A percentile compares a stretch with the other conserved stretches of the same genome.
Evolutionary conservation across 768 basidiomycete genomes (phyloP).

Genomic region (Leccinum arenicola): DNA sequence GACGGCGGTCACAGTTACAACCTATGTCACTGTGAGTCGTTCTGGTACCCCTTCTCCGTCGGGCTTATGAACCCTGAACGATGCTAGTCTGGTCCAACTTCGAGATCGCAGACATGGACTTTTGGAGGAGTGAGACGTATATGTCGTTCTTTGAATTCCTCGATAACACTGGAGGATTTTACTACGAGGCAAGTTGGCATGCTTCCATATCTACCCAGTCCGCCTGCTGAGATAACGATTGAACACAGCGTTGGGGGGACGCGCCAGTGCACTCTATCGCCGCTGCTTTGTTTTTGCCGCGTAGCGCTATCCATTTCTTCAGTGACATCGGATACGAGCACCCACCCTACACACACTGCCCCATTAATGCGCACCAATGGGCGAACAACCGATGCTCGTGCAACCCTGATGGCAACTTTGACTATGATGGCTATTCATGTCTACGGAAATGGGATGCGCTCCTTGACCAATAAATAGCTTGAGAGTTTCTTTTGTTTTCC

Average conservation of each 20-base stretch:
- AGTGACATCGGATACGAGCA: conserved; percentile 67
- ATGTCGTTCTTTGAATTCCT: conserved; percentile 81
- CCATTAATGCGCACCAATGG: conserved; percentile 20
- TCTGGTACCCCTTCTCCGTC: not conserved
- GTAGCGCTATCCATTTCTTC: conserved; percentile 93
- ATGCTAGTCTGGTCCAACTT: conserved; percentile 87
- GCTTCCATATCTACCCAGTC: not conserved
- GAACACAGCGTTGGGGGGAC: conserved; percentile 82
- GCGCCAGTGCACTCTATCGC: conserved; percentile 91
- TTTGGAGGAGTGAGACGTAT: conserved; percentile 85
- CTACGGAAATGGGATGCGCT: conserved; percentile 22
- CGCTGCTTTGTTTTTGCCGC: conserved; percentile 83
- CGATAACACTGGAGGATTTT: conserved; percentile 80
- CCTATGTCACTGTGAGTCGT: conserved; percentile 56
- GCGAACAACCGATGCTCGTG: conserved; percentile 24
- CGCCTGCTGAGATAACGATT: not conserved
- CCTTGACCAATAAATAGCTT: not conserved
- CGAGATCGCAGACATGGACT: conserved; percentile 82
- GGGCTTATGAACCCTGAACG: conserved; percentile 1
- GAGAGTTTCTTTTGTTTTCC: not conserved
- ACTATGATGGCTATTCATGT: conserved; percentile 30
- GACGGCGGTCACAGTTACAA: conserved; percentile 63
- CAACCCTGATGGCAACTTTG: conserved; percentile 20
- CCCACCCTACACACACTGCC: conserved; percentile 28
- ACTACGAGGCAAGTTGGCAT: conserved; percentile 62